A percentile compares a stretch with the other conserved stretches of the same genome.
phyloP scores from a whole-genome alignment of 495 filamentous ascomycete genomes.

The Aspergillus wentii region DNA sequence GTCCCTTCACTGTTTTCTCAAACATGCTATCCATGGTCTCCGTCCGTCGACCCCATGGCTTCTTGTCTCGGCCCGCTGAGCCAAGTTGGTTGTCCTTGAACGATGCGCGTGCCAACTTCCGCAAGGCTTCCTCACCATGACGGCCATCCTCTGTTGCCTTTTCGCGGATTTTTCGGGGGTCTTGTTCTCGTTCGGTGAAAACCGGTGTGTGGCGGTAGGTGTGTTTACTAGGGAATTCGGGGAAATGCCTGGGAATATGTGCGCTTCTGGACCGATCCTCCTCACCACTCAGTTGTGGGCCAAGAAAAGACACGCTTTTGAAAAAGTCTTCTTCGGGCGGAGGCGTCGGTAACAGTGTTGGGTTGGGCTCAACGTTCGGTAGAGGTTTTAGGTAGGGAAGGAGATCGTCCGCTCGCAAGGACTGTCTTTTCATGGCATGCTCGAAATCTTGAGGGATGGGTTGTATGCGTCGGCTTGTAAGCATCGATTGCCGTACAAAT shows the following conservation, averaged over 20 bases:
- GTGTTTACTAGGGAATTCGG: constrained; percentile 66
- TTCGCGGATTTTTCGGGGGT: constrained; percentile 68
- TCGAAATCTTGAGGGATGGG: constrained; percentile 68
- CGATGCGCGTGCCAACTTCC: constrained; percentile 56
- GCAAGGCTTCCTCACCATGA: constrained; percentile 66
- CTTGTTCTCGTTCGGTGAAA: constrained; percentile 59
- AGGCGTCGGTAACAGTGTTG: constrained; percentile 39
- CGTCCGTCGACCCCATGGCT: constrained; percentile 36
- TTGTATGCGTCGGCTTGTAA: constrained; percentile 51
- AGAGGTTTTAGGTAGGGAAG: constrained; percentile 32
- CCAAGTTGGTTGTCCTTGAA: constrained; percentile 38
- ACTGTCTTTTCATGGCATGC: constrained; percentile 46
- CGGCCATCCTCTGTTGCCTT: constrained; percentile 68
- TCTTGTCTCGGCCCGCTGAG: constrained; percentile 34
- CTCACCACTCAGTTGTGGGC: constrained; percentile 47
- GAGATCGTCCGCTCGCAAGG: constrained; percentile 33
- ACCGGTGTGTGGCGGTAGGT: constrained; percentile 67
- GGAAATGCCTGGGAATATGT: constrained; percentile 65
- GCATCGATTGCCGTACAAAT: constrained; percentile 57
- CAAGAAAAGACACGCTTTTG: constrained; percentile 42
- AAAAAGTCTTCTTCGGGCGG: constrained; percentile 38
- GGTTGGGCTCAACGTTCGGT: constrained; percentile 22
- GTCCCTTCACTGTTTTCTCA: constrained; percentile 38
- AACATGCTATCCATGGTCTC: constrained; percentile 48
- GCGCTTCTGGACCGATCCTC: constrained; percentile 40